These are phyloP conservation scores for Lumnitzera littorea DNA, from an alignment of 345 rosid species.

Conservation along the genomic window DNA sequence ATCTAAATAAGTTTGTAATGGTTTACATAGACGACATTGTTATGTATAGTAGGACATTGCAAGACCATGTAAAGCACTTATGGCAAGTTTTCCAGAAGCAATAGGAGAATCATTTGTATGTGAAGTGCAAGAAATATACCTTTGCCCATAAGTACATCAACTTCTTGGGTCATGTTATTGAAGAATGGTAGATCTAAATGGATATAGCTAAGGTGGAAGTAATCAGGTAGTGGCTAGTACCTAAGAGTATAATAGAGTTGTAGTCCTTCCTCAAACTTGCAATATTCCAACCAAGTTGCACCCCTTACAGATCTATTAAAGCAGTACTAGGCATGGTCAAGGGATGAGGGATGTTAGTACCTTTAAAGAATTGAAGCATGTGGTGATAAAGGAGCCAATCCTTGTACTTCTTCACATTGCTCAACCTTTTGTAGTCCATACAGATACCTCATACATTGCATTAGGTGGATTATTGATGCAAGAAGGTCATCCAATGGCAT, in stretches of 20 bases:
- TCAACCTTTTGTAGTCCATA: background rate
- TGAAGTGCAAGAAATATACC: background rate
- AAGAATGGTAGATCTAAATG: no score
- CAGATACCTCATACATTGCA: background rate
- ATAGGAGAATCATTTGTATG: background rate
- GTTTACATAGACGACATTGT: no score
- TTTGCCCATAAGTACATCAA: no score
- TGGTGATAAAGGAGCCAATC: background rate
- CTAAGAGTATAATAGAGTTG: no score
- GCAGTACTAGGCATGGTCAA: background rate
- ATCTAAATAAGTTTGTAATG: background rate
- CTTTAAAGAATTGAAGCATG: background rate
- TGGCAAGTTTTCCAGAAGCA: background rate
- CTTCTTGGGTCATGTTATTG: no score
- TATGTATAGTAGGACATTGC: no score
- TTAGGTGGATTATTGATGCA: background rate
- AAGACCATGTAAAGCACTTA: background rate
- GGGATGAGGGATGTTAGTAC: background rate
- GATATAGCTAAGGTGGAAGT: no score
- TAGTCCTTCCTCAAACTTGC: background rate
- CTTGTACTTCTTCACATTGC: background rate
- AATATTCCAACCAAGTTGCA: background rate
- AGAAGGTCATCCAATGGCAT: constrained; percentile 5
- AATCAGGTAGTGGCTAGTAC: no score
- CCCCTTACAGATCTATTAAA: background rate